Percentiles rank a stretch among this genome's conserved stretches.
These are phyloP conservation scores for Sarocladium oryzae DNA, from an alignment of 2,329 filamentous ascomycete species.

Conservation along the genomic window DNA sequence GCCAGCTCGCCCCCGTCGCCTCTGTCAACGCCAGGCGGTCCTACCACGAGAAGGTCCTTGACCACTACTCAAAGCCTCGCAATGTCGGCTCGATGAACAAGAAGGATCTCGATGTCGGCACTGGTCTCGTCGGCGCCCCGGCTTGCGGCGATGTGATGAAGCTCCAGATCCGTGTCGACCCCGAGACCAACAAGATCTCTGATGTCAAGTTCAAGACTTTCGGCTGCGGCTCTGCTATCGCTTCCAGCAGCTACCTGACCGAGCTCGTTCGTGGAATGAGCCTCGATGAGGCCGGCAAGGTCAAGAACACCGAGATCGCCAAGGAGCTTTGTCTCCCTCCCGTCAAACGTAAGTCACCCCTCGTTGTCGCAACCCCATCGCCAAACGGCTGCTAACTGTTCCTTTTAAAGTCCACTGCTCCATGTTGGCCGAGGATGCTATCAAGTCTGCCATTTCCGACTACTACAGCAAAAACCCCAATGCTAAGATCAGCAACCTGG, in stretches of 20 bases:
- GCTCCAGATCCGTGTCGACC: slow-evolving; percentile 73
- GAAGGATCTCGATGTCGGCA: slow-evolving; percentile 76
- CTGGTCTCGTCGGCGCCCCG: slow-evolving; percentile 82
- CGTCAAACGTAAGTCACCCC: slow-evolving; percentile 64
- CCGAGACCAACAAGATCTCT: slow-evolving; percentile 77
- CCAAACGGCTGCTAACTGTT: slow-evolving; percentile 19
- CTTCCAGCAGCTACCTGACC: slow-evolving; percentile 88
- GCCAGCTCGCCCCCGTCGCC: slow-evolving; percentile 20
- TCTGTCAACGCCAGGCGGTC: slow-evolving; percentile 30
- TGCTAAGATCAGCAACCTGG: slow-evolving; percentile 61
- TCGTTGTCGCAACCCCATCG: neutral
- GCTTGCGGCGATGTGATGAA: slow-evolving; percentile 93
- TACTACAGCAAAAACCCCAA: slow-evolving; percentile 71
- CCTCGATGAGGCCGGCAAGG: slow-evolving; percentile 82
- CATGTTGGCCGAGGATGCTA: slow-evolving; percentile 86
- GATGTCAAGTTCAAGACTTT: slow-evolving; percentile 99
- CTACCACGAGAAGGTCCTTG: slow-evolving; percentile 45
- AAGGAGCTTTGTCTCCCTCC: slow-evolving; percentile 89
- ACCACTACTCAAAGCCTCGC: slow-evolving; percentile 46
- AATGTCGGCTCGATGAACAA: slow-evolving; percentile 59
- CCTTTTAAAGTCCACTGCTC: slow-evolving; percentile 75
- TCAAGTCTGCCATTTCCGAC: slow-evolving; percentile 84
- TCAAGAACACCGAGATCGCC: slow-evolving; percentile 96
- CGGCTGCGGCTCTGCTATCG: slow-evolving; percentile 90
- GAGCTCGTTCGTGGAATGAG: slow-evolving; percentile 93